phyloP scores from a whole-genome alignment of 306 rosid species.

The Myrica gale region DNA sequence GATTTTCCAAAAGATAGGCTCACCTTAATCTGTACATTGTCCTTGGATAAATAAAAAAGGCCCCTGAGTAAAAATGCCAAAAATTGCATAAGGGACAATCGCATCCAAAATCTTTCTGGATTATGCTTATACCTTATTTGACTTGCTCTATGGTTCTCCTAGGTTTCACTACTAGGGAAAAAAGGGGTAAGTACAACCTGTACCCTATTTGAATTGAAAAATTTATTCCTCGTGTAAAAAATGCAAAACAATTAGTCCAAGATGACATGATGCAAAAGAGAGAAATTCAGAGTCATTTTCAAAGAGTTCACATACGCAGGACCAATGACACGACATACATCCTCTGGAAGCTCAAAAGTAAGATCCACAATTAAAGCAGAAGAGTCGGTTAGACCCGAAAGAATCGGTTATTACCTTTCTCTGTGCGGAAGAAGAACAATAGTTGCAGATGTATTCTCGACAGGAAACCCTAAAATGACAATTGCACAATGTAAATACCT shows the following conservation, averaged over 20 bases:
- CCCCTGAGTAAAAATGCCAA: slow-evolving; percentile 41
- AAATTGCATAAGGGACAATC: no score
- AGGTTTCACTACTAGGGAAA: no score
- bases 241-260: no score
- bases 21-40: slow-evolving; percentile 75
- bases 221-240: no score
- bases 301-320: neutral
- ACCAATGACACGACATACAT: neutral
- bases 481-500: no score
- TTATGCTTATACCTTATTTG: no score
- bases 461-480: slow-evolving; percentile 17
- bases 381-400: neutral
- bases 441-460: slow-evolving; percentile 55
- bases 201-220: no score
- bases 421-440: slow-evolving; percentile 80
- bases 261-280: no score
- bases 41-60: slow-evolving; percentile 77
- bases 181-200: no score
- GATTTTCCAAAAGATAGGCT: slow-evolving; percentile 14
- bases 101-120: no score
- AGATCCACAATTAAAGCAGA: neutral
- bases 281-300: neutral
- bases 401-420: slow-evolving; percentile 55
- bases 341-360: no score
- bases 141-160: no score